Evolutionary conservation across 768 basidiomycete genomes (phyloP).

Genomic region (Amylocystis lapponica): DNA sequence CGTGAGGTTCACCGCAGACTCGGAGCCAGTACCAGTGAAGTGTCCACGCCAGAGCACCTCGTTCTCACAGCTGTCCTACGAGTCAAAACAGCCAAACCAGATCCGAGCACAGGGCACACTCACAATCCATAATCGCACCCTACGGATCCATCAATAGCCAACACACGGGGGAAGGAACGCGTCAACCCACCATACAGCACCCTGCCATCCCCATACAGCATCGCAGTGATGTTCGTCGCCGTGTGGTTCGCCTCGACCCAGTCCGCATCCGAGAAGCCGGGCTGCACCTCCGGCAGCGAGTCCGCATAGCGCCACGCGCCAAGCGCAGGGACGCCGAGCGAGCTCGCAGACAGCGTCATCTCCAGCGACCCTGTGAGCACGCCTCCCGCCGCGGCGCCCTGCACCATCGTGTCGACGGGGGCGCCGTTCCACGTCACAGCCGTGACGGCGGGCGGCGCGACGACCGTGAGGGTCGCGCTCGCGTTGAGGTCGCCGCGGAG

Average conservation of each 20-base stretch:
- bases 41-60: slow-evolving; percentile 78
- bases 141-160: slow-evolving; percentile 3
- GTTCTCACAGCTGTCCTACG: slow-evolving; percentile 64
- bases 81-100: background rate
- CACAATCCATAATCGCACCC: slow-evolving; percentile 84
- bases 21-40: slow-evolving; percentile 55
- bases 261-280: slow-evolving; percentile 49
- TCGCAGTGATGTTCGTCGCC: slow-evolving; percentile 70
- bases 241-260: slow-evolving; percentile 70
- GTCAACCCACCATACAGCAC: slow-evolving; percentile 56
- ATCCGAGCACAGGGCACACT: slow-evolving; percentile 21
- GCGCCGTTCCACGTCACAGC: slow-evolving; percentile 71
- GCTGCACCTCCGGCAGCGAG: slow-evolving; percentile 64
- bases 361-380: slow-evolving; percentile 45
- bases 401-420: slow-evolving; percentile 17
- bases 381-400: slow-evolving; percentile 30
- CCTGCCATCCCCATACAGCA: slow-evolving; percentile 67
- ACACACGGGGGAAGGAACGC: too few relatives aligned
- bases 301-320: slow-evolving; percentile 70
- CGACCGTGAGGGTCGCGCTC: slow-evolving; percentile 51
- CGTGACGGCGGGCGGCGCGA: slow-evolving; percentile 49
- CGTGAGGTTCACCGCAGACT: slow-evolving; percentile 63
- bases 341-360: slow-evolving; percentile 24
- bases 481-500: slow-evolving; percentile 66
- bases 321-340: slow-evolving; percentile 42